Conservation (phyloP, 1,284 basidiomycete species). For the Bjerkandera adusta region DNA sequence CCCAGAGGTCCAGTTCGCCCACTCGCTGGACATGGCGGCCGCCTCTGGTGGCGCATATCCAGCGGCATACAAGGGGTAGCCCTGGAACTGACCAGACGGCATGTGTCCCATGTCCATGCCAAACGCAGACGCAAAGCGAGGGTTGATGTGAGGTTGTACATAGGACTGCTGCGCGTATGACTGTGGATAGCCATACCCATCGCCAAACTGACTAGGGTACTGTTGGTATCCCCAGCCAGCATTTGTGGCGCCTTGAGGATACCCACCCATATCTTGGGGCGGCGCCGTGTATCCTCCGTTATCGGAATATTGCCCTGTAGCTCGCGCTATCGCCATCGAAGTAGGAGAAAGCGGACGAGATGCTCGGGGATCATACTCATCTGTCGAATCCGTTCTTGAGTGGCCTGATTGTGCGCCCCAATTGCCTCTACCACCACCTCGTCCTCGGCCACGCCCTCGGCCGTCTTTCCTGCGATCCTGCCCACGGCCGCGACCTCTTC, state of each 20-base stretch:
- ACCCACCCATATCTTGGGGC: constrained; percentile 14
- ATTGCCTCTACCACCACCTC: constrained; percentile 19
- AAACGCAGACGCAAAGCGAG: constrained; percentile 61
- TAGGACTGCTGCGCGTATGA: constrained; percentile 44
- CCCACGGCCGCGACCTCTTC: constrained; percentile 28
- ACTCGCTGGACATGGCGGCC: too few species aligned
- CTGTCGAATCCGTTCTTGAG: constrained; percentile 11
- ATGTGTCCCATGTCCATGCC: constrained; percentile 38
- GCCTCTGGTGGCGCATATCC: too few species aligned
- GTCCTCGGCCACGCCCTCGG: constrained; percentile 34
- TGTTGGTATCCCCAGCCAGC: constrained; percentile 23
- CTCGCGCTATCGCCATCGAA: constrained; percentile 45
- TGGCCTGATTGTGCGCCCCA: constrained; percentile 14
- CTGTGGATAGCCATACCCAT: constrained; percentile 30
- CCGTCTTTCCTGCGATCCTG: constrained; percentile 28
- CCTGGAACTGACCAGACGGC: not conserved
- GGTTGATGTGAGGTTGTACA: constrained; percentile 81
- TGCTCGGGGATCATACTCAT: constrained; percentile 30
- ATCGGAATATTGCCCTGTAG: constrained; percentile 41
- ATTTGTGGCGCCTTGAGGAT: not conserved
- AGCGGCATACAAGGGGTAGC: not conserved
- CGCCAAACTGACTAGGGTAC: constrained; percentile 22
- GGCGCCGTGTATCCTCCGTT: constrained; percentile 18
- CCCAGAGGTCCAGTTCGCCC: too few species aligned
- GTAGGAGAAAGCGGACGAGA: constrained; percentile 42